Base-by-base conservation (phyloP, 495 filamentous ascomycete genomes). In the Podospora anserina region DNA sequence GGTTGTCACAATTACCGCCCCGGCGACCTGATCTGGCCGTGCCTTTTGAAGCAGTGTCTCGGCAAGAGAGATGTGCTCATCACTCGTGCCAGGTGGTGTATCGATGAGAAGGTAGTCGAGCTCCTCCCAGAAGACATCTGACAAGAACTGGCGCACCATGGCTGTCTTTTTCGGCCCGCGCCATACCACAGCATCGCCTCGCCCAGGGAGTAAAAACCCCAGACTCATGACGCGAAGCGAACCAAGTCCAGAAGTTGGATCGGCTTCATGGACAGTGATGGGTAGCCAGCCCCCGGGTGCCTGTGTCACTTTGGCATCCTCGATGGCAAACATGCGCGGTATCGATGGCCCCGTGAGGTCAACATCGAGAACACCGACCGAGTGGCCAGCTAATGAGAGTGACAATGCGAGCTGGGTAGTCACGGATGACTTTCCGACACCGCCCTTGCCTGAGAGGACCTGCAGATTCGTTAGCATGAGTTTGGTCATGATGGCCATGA, bases 91-190 rank as follows among this genome's bases (percentile, higher is more conserved):
- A 0, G 95, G 95, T 28, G 95, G 95, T 2, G 95, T 99, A 80
- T 99, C 95, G 71, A 99, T 90, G 64, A 99, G 85, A 11, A 99
- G 84, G 78, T 92, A 97, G 77, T 97, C 93, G 34, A 93, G 85
- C 13, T 86, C 83, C 34, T 89, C 91, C 95, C 95, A 99, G n/a
- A 89, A 85, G 5, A 97, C 94, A 76, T 97, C 93, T 0, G 90
- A 88, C 27, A 98, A 82, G 75, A 99, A 98, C 74, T 99, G 95
- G 34, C 92, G 89, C 56, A 99, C 93, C 95, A 99, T 98, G 32
- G 96, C 96, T 9, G 96, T 99, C 81, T 99, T 99, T 80, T 99
- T 99, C 0, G 95, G 95, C 0, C 95, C 95, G 60, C 95, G 88
- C 95, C 95, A 99, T 66, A 99, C 92, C 0, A 99, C 93, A 3